These are phyloP conservation scores for Isoetes taiwanensis DNA, from an alignment of 75 land plant species.

Conservation along the genomic window DNA sequence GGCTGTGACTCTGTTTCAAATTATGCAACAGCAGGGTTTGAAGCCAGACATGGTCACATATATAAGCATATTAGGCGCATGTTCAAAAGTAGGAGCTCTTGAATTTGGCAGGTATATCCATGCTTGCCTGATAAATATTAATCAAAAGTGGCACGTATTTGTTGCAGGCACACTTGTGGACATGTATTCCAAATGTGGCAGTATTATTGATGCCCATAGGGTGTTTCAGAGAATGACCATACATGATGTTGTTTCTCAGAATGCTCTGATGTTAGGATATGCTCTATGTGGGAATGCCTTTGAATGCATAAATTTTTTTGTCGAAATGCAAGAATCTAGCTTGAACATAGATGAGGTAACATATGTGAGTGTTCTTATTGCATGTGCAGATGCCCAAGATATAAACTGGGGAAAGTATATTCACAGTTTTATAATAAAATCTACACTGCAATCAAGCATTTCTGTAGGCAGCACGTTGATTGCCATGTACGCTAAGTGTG, in stretches of 20 bases:
- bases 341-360: conserved; percentile 27
- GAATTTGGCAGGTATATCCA: conserved; percentile 19
- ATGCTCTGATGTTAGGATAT: conserved; percentile 30
- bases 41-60: conserved; percentile 19
- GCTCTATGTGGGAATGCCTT: conserved; percentile 13
- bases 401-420: conserved; percentile 18
- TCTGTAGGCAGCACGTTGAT: conserved; percentile 30
- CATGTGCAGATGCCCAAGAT: conserved; percentile 17
- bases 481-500: conserved; percentile 55
- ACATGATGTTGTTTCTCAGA: conserved; percentile 25
- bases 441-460: conserved; percentile 6
- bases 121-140: conserved; percentile 14
- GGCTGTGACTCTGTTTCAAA: conserved; percentile 15
- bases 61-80: conserved; percentile 17
- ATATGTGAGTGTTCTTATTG: conserved; percentile 18
- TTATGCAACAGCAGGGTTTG: conserved; percentile 11
- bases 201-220: conserved; percentile 9
- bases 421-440: conserved; percentile 9
- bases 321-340: conserved; percentile 12
- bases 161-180: conserved; percentile 20
- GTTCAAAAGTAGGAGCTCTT: conserved; percentile 11
- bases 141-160: conserved; percentile 13
- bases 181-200: conserved; percentile 25
- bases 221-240: conserved; percentile 23
- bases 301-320: conserved; percentile 13